Base-by-base conservation (phyloP, 352 stramenopile genomes). In the Hyaloperonospora brassicae region DNA sequence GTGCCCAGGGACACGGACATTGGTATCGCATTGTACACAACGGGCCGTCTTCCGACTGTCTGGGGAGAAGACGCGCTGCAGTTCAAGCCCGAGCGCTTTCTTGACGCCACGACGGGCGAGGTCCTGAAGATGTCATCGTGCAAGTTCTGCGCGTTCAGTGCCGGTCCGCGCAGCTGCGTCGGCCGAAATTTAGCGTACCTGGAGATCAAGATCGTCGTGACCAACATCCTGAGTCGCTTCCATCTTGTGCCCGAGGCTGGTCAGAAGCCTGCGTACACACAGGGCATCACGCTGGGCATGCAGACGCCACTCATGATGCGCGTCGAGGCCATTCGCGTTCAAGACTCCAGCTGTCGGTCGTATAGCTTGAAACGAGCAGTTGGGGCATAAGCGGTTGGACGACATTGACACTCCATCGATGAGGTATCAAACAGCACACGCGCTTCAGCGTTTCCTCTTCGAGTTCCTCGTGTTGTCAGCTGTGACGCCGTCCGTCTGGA, bases 141-240 rank as follows among this genome's bases (percentile, higher is more conserved):
- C 55, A 70, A 89, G 52, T 91, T 87, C 54, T 72, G 69, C n/a
- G 51, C 76, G 0, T 89, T 89, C 47, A 73, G 73, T 43, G 73
- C 64, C 4, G 79, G 79, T 1, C 67, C 65, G 9, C 62, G 77
- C 25, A 57, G 72, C 14, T 89, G 79, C 41, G 62, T 84, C 27
- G 79, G 79, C 12, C 66, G 58, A 17, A 65, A 62, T 24, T 27
- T 89, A 17, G 77, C 79, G 1, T 59, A 73, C 36, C 50, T 84
- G 24, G 69, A 88, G 54, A 74, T 85, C 39, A 85, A 86, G 51
- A 68, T 83, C 36, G 59, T 74, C 31, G 57, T 79, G 22, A 66
- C 71, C 17, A 72, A 64, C 38, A 55, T 88, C 10, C 22, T 88
- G 23, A 61, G 64, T 41, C 65, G 68, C 31, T 89, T 82, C 52